Evolutionary conservation across 768 basidiomycete species (phyloP).

Genomic region (Termitomyces sp.): DNA sequence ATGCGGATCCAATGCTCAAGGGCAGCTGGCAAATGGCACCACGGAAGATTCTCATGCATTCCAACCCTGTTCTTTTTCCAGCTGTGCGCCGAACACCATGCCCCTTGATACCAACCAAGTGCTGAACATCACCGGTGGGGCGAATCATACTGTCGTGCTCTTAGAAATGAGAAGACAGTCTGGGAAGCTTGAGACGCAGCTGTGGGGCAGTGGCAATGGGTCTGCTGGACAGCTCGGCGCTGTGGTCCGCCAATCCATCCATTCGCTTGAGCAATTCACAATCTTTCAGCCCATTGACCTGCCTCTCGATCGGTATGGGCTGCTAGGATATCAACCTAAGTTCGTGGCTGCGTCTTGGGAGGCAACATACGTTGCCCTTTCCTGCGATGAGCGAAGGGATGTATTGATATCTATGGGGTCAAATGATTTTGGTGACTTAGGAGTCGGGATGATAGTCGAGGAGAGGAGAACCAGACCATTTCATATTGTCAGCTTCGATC

Average conservation of each 20-base stretch:
- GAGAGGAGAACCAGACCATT: slow-evolving; percentile 19
- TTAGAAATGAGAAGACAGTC: slow-evolving; percentile 28
- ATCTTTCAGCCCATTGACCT: slow-evolving; percentile 48
- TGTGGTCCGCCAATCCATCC: slow-evolving; percentile 19
- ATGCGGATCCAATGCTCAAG: slow-evolving; percentile 42
- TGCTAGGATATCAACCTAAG: slow-evolving; percentile 38
- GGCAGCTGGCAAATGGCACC: slow-evolving; percentile 42
- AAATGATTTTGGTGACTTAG: slow-evolving; percentile 82
- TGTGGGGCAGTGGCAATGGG: slow-evolving; percentile 80
- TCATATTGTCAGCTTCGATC: slow-evolving; percentile 38
- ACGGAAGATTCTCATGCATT: slow-evolving; percentile 44
- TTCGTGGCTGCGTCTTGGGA: slow-evolving; percentile 75
- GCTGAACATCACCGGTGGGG: slow-evolving; percentile 56
- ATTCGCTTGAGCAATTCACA: slow-evolving; percentile 15
- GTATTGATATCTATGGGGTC: slow-evolving; percentile 75
- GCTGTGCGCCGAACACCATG: slow-evolving; percentile 20
- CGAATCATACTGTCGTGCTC: slow-evolving; percentile 76
- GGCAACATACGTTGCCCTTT: slow-evolving; percentile 69
- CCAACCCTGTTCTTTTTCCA: slow-evolving; percentile 31
- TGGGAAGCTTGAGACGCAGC: slow-evolving; percentile 21
- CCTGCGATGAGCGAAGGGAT: slow-evolving; percentile 35
- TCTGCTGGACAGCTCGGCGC: slow-evolving; percentile 67
- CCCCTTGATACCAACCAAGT: slow-evolving; percentile 30
- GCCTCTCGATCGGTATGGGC: slow-evolving; percentile 26
- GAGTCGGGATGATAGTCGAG: slow-evolving; percentile 34